A percentile compares a stretch with the other conserved stretches of the same genome.
phyloP scores from a whole-genome alignment of 129 eudicot genomes.

The Flaveria brownii region DNA sequence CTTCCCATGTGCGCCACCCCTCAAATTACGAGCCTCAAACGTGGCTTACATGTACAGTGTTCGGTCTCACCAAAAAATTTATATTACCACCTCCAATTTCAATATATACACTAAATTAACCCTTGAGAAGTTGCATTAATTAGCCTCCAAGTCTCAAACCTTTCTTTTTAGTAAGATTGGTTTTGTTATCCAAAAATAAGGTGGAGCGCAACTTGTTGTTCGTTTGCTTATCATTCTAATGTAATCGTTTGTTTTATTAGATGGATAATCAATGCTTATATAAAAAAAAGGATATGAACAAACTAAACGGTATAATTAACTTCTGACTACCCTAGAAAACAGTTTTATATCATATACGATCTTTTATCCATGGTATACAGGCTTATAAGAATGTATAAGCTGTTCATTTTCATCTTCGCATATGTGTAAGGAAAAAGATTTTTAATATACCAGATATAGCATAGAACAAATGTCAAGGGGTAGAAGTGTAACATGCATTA shows the following conservation, averaged over 20 bases:
- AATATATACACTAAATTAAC: neutral
- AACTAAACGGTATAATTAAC: neutral
- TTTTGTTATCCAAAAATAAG: no score
- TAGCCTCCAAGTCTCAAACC: no score
- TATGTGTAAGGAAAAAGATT: neutral
- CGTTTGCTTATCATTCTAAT: no score
- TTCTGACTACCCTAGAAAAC: no score
- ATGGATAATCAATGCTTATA: no score
- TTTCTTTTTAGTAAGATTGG: no score
- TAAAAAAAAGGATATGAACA: no score
- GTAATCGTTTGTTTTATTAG: no score
- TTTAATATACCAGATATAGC: neutral
- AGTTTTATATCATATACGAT: neutral
- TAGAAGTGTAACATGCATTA: conserved; percentile 5
- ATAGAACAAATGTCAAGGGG: neutral
- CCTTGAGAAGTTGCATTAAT: neutral
- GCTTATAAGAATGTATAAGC: neutral
- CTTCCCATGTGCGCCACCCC: conserved; percentile 40
- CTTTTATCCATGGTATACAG: neutral
- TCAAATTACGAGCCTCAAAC: conserved; percentile 30
- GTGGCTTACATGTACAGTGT: conserved; percentile 29
- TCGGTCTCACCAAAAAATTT: conserved; percentile 8
- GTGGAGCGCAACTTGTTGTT: no score
- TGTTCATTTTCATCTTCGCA: neutral
- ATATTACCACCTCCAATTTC: neutral